phyloP scores from a whole-genome alignment of 306 rosid genomes.

The Gleditsia sinensis region DNA sequence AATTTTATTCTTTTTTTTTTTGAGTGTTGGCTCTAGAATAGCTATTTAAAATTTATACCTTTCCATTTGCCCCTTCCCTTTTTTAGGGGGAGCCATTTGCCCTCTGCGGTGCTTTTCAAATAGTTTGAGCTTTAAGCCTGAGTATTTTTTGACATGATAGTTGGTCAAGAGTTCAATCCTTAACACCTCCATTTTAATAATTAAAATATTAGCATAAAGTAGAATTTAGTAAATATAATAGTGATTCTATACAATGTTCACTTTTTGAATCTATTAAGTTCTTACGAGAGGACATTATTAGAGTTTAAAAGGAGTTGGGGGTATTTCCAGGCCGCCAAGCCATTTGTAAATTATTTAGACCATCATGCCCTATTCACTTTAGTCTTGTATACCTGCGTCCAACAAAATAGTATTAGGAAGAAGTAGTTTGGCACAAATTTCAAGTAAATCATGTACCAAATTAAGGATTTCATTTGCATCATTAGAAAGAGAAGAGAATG shows the following conservation, averaged over 20 bases:
- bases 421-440: slow-evolving; percentile 1
- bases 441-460: not conserved
- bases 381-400: too few relatives aligned
- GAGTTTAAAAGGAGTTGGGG: not conserved
- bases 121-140: not conserved
- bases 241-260: not conserved
- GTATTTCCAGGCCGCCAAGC: not conserved
- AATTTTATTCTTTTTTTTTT: too few relatives aligned
- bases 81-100: too few relatives aligned
- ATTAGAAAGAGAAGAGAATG: not conserved
- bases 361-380: too few relatives aligned
- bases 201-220: not conserved
- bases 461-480: not conserved
- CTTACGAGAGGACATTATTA: not conserved
- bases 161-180: not conserved
- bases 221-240: not conserved
- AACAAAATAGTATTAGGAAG: too few relatives aligned
- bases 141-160: not conserved
- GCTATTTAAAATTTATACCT: too few relatives aligned
- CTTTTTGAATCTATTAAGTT: not conserved
- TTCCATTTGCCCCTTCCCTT: not conserved
- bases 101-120: too few relatives aligned
- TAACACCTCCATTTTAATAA: too few relatives aligned
- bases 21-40: too few relatives aligned
- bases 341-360: not conserved